Evolutionary conservation across 768 basidiomycete genomes (phyloP).

Genomic region (Boletus sensibilis): DNA sequence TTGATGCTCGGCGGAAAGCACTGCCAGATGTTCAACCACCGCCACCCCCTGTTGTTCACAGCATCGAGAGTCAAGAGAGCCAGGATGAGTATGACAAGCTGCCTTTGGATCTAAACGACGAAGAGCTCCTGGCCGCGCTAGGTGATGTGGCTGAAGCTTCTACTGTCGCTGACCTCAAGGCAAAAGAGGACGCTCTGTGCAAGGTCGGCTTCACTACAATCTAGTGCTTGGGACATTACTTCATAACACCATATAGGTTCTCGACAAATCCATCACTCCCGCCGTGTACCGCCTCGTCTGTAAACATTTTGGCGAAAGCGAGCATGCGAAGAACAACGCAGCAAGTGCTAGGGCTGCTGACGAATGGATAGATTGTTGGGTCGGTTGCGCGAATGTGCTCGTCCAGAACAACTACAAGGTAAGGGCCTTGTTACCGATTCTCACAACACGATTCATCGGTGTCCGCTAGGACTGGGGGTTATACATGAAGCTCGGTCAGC

Average conservation of each 20-base stretch:
- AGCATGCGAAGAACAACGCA: slow-evolving; percentile 18
- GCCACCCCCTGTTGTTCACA: slow-evolving; percentile 28
- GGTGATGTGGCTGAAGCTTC: slow-evolving; percentile 34
- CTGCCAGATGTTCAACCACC: slow-evolving; percentile 42
- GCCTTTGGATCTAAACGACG: slow-evolving; percentile 62
- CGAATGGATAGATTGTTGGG: slow-evolving; percentile 69
- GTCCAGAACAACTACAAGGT: slow-evolving; percentile 52
- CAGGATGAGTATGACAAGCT: slow-evolving; percentile 72
- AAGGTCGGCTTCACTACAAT: slow-evolving; percentile 38
- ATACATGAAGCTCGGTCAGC: slow-evolving; percentile 51
- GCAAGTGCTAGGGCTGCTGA: slow-evolving; percentile 42
- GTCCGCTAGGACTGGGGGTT: slow-evolving; percentile 55
- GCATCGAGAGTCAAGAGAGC: slow-evolving; percentile 59
- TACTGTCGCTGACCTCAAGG: slow-evolving; percentile 31
- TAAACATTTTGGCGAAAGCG: slow-evolving; percentile 42
- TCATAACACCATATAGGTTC: slow-evolving; percentile 37
- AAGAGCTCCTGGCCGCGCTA: slow-evolving; percentile 54
- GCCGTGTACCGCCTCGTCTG: slow-evolving; percentile 56
- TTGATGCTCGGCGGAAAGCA: slow-evolving; percentile 52
- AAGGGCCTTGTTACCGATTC: slow-evolving; percentile 1
- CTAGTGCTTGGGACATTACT: neutral
- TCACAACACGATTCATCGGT: neutral
- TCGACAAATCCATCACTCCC: slow-evolving; percentile 49
- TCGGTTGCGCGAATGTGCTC: slow-evolving; percentile 63
- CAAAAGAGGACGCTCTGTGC: slow-evolving; percentile 49